phyloP scores from a whole-genome alignment of 1,139 yeast species.

The Hyphopichia fennica region DNA sequence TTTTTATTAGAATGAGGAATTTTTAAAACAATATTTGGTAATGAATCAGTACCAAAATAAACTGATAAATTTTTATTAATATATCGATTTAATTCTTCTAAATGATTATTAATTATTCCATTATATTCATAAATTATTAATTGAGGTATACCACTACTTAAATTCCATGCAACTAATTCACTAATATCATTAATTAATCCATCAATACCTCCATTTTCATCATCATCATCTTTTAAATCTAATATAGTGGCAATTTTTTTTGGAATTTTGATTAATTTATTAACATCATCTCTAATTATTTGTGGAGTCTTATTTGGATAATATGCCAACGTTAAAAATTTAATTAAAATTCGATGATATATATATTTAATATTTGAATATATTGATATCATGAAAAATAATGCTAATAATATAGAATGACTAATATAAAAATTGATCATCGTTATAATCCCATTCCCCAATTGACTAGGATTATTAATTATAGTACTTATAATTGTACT shows the following conservation, averaged over 20 bases:
- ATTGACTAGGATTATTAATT: background rate
- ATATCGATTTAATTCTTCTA: slow-evolving; percentile 59
- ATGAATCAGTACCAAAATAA: slow-evolving; percentile 72
- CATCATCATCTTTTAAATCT: slow-evolving; percentile 69
- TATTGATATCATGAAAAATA: slow-evolving; percentile 58
- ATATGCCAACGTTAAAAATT: slow-evolving; percentile 63
- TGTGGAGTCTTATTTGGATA: slow-evolving; percentile 86
- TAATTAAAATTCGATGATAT: slow-evolving; percentile 56
- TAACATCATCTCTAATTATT: slow-evolving; percentile 80
- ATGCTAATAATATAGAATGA: slow-evolving; percentile 43
- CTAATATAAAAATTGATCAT: slow-evolving; percentile 13
- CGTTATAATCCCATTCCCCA: background rate
- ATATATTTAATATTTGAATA: slow-evolving; percentile 52
- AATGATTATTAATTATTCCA: slow-evolving; percentile 60
- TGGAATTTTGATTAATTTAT: slow-evolving; percentile 73
- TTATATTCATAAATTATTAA: slow-evolving; percentile 78
- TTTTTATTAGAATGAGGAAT: slow-evolving; percentile 62
- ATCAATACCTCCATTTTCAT: slow-evolving; percentile 85
- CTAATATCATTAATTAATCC: slow-evolving; percentile 77
- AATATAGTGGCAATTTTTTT: slow-evolving; percentile 71
- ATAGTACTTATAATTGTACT: background rate
- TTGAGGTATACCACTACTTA: slow-evolving; percentile 76
- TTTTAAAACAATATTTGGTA: slow-evolving; percentile 60
- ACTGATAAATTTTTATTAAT: slow-evolving; percentile 60
- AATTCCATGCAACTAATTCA: slow-evolving; percentile 82